phyloP scores from a whole-genome alignment of 371 early-diverging fungal species.

The Mycotypha africana region DNA sequence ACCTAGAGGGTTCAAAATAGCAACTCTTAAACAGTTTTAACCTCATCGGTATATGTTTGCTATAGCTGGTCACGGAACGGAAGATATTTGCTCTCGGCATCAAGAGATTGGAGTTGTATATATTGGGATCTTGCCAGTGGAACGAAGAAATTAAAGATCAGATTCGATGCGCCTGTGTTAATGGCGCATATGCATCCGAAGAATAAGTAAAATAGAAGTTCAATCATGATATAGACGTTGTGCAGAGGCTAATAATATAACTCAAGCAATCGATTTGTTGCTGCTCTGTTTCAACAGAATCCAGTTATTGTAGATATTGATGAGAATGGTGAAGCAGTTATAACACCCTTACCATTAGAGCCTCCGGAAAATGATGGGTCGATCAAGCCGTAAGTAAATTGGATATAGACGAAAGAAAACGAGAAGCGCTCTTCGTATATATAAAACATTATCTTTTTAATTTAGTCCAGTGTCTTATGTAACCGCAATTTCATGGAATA shows the following conservation, averaged over 20 bases:
- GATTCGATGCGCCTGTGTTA: slow-evolving; percentile 62
- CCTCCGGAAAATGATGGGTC: slow-evolving; percentile 14
- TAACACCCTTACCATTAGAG: slow-evolving; percentile 17
- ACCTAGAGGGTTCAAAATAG: slow-evolving; percentile 5
- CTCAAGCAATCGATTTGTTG: slow-evolving; percentile 48
- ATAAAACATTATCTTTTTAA: slow-evolving; percentile 19
- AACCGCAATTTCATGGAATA: slow-evolving; percentile 38
- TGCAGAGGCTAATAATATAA: background rate
- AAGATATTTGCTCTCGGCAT: slow-evolving; percentile 60
- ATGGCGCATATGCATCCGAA: slow-evolving; percentile 70
- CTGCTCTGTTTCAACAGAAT: slow-evolving; percentile 44
- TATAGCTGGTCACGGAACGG: slow-evolving; percentile 70
- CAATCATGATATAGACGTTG: background rate
- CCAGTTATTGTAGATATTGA: slow-evolving; percentile 52
- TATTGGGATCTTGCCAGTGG: slow-evolving; percentile 78
- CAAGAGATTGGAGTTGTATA: slow-evolving; percentile 80
- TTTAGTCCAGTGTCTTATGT: too few species aligned
- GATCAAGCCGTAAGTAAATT: slow-evolving; percentile 1
- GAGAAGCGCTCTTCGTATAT: too few species aligned
- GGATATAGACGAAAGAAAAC: too few species aligned
- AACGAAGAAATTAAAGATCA: slow-evolving; percentile 43
- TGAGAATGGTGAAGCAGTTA: slow-evolving; percentile 20
- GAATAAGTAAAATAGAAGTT: slow-evolving; percentile 42
- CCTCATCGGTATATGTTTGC: too few species aligned
- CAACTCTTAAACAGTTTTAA: too few species aligned